These are phyloP conservation scores for Stentor roeselii DNA, from an alignment of 73 alveolate genomes.

Conservation along the genomic window DNA sequence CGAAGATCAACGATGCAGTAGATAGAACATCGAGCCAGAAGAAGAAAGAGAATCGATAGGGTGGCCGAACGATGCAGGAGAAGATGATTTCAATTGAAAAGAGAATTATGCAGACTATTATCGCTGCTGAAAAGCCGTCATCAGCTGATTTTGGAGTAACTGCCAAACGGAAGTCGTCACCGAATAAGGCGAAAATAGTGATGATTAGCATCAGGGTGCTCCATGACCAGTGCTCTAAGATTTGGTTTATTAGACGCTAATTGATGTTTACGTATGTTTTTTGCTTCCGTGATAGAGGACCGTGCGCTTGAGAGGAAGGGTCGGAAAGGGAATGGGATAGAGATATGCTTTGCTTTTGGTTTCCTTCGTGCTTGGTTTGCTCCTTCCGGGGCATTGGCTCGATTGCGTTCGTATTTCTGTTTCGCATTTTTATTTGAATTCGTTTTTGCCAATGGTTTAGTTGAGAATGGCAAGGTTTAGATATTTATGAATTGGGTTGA, in stretches of 20 bases:
- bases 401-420: too few relatives aligned
- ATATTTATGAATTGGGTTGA: too few relatives aligned
- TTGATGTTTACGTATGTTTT: background rate
- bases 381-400: too few relatives aligned
- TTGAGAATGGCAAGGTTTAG: too few relatives aligned
- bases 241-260: background rate
- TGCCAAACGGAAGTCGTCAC: conserved; percentile 69
- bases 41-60: conserved; percentile 44
- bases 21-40: conserved; percentile 75
- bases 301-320: too few relatives aligned
- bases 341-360: too few relatives aligned
- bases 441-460: too few relatives aligned
- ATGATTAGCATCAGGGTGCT: conserved; percentile 59
- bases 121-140: conserved; percentile 4
- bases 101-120: conserved; percentile 8
- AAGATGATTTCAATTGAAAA: conserved; percentile 28
- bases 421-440: too few relatives aligned
- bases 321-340: too few relatives aligned
- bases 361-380: too few relatives aligned
- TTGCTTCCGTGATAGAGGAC: too few relatives aligned
- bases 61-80: background rate
- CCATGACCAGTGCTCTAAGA: conserved; percentile 29
- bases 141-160: conserved; percentile 16
- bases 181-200: conserved; percentile 83
- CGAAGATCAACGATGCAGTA: conserved; percentile 64